Percentiles rank a stretch among this genome's conserved stretches.
phyloP scores from a whole-genome alignment of 352 stramenopile species.

The Globisporangium splendens region DNA sequence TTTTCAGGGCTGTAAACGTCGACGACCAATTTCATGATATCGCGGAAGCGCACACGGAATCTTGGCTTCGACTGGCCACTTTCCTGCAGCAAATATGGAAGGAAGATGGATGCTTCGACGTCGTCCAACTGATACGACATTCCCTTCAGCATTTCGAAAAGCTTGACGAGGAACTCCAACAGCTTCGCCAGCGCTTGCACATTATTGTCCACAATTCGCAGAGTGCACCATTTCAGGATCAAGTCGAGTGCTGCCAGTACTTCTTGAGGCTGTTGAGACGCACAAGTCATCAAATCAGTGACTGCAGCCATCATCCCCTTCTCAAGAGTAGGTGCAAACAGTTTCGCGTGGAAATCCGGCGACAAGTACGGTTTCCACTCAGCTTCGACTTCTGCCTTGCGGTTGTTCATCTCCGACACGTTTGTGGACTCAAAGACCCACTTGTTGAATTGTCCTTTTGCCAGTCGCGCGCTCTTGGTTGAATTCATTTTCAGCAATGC shows the following conservation, averaged over 20 bases:
- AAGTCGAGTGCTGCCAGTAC: slow-evolving; percentile 67
- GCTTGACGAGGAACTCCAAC: slow-evolving; percentile 74
- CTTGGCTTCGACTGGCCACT: slow-evolving; percentile 81
- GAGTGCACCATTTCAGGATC: slow-evolving; percentile 82
- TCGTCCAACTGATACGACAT: slow-evolving; percentile 69
- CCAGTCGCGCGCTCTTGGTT: slow-evolving; percentile 52
- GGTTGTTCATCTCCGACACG: slow-evolving; percentile 53
- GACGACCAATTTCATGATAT: slow-evolving; percentile 79
- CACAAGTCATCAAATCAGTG: slow-evolving; percentile 64
- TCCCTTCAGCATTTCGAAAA: slow-evolving; percentile 79
- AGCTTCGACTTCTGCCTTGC: slow-evolving; percentile 69
- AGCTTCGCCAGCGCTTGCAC: slow-evolving; percentile 82
- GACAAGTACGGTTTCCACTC: slow-evolving; percentile 78
- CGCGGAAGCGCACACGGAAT: slow-evolving; percentile 78
- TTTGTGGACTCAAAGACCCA: slow-evolving; percentile 83
- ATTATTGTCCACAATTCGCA: slow-evolving; percentile 87
- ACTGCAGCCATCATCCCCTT: slow-evolving; percentile 84
- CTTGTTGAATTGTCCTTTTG: slow-evolving; percentile 73
- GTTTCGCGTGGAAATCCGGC: slow-evolving; percentile 63
- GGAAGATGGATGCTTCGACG: slow-evolving; percentile 75
- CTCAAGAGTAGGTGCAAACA: slow-evolving; percentile 76
- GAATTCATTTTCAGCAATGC: slow-evolving; percentile 61
- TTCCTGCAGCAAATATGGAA: slow-evolving; percentile 82
- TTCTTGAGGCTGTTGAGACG: slow-evolving; percentile 63
- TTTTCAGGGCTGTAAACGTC: slow-evolving; percentile 82